Conservation (phyloP, 2,329 filamentous ascomycete genomes). For the Pseudopithomyces chartarum region DNA sequence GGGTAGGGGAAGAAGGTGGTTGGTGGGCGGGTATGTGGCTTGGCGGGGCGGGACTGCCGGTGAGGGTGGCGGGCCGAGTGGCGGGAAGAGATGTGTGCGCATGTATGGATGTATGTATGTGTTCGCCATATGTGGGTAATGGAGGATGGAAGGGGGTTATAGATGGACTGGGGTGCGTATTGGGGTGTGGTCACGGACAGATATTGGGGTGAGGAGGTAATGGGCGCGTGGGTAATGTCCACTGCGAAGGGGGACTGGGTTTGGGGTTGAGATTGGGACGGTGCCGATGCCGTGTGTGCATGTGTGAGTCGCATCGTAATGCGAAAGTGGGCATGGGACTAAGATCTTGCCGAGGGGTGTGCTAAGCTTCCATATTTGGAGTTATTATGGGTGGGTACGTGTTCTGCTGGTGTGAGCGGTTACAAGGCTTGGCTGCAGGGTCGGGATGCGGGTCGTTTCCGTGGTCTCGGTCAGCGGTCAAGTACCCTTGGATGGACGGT, state of each 20-base stretch:
- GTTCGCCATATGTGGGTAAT: too few relatives aligned
- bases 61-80: background rate
- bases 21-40: background rate
- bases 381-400: background rate
- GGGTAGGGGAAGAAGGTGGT: background rate
- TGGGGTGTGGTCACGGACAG: too few relatives aligned
- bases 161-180: background rate
- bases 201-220: too few relatives aligned
- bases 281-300: too few relatives aligned
- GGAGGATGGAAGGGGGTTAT: too few relatives aligned
- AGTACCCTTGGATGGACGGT: background rate
- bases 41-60: background rate
- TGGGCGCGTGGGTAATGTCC: too few relatives aligned
- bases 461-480: background rate
- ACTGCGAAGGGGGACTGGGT: too few relatives aligned
- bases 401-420: conserved; percentile 5
- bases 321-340: background rate
- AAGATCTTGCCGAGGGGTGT: background rate
- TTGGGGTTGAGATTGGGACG: too few relatives aligned
- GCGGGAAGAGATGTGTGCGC: too few relatives aligned
- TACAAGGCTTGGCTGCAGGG: conserved; percentile 7
- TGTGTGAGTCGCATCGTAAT: background rate
- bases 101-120: too few relatives aligned
- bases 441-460: conserved; percentile 6
- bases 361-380: conserved; percentile 5